Conservation (phyloP, 164 flowering plant genomes). For the Berberis thunbergii region DNA sequence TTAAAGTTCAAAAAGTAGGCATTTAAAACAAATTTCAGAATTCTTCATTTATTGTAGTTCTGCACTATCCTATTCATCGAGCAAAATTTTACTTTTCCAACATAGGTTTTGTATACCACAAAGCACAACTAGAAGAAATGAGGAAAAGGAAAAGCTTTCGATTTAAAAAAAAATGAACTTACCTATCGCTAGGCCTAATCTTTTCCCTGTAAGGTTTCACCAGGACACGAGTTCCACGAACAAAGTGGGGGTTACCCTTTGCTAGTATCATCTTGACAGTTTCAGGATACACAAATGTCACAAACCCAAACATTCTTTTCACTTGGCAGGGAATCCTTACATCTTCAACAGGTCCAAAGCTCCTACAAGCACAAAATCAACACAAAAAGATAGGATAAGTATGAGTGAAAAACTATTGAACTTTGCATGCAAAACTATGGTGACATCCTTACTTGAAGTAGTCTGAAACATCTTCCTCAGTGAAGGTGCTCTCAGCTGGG, state of each 20-base stretch:
- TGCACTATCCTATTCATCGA: too few relatives aligned
- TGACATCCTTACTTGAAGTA: conserved; percentile 54
- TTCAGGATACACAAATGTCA: conserved; percentile 66
- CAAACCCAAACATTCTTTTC: conserved; percentile 91
- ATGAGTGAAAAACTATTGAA: not conserved
- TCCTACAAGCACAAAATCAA: conserved; percentile 27
- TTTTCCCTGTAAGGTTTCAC: conserved; percentile 94
- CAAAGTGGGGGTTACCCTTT: conserved; percentile 78
- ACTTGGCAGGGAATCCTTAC: conserved; percentile 89
- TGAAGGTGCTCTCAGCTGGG: too few relatives aligned
- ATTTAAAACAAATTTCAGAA: too few relatives aligned
- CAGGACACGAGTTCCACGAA: conserved; percentile 87
- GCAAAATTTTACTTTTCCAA: too few relatives aligned
- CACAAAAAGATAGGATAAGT: not conserved
- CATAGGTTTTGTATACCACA: too few relatives aligned
- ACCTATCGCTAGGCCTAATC: conserved; percentile 65
- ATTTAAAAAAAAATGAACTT: not conserved
- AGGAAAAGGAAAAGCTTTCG: not conserved
- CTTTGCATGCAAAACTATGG: not conserved
- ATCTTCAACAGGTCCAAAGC: conserved; percentile 84
- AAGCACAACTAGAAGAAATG: not conserved
- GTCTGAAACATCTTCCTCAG: conserved; percentile 17
- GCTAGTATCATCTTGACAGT: conserved; percentile 59
- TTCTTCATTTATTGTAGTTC: too few relatives aligned
- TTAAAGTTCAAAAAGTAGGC: too few relatives aligned